Percentiles rank a stretch among this genome's conserved stretches.
phyloP scores from a whole-genome alignment of 2,329 filamentous ascomycete genomes.

The Colletotrichum cuscutae region DNA sequence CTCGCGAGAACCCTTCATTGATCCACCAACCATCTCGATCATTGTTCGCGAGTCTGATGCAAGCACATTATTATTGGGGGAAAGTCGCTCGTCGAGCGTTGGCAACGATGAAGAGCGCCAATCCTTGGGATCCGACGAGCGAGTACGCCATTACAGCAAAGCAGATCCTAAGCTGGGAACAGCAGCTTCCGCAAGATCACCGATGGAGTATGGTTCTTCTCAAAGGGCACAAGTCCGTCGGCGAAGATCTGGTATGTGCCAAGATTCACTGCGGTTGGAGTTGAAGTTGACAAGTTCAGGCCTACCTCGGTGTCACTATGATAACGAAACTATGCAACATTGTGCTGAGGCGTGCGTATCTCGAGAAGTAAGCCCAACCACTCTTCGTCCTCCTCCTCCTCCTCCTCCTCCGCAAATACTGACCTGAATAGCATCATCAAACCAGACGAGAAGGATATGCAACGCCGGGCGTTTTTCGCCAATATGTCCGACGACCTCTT shows the following conservation, averaged over 20 bases:
- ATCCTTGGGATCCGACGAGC: conserved; percentile 59
- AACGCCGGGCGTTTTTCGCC: conserved; percentile 51
- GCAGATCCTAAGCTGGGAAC: conserved; percentile 60
- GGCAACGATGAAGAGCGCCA: conserved; percentile 52
- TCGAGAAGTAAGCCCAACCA: conserved; percentile 54
- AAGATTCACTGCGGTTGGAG: not conserved
- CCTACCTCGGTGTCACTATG: conserved; percentile 66
- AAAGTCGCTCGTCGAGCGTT: conserved; percentile 60
- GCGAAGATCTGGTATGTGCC: conserved; percentile 58
- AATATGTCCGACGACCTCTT: conserved; percentile 59
- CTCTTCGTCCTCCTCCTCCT: too few relatives aligned
- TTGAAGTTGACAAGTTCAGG: conserved; percentile 45
- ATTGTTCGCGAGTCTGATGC: conserved; percentile 65
- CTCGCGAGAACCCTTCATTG: conserved; percentile 56
- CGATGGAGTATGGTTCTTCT: conserved; percentile 56
- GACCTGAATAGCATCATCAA: conserved; percentile 53
- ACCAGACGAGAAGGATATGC: conserved; percentile 49
- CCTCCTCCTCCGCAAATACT: not conserved
- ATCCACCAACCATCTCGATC: conserved; percentile 57
- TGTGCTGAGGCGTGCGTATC: conserved; percentile 63
- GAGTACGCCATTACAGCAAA: conserved; percentile 57
- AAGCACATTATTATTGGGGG: conserved; percentile 66
- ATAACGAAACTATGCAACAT: conserved; percentile 67
- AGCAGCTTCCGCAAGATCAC: conserved; percentile 57
- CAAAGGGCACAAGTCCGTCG: conserved; percentile 57